phyloP scores from a whole-genome alignment of 176 grass and related monocot species.

The Eleusine coracana region DNA sequence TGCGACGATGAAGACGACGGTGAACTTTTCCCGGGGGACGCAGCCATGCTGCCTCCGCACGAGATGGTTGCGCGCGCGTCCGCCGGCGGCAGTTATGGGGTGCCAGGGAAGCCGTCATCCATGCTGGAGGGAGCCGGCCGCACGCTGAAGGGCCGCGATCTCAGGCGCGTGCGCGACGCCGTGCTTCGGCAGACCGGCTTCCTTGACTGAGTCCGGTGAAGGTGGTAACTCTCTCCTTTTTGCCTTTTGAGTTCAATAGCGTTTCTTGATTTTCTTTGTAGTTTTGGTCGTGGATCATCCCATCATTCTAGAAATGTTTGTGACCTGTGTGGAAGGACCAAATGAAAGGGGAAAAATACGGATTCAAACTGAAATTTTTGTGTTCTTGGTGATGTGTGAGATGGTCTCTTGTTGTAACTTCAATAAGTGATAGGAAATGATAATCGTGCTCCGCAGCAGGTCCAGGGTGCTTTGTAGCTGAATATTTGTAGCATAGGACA shows the following conservation, averaged over 20 bases:
- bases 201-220: constrained; percentile 35
- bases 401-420: constrained; percentile 9
- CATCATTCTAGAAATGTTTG: neutral
- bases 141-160: constrained; percentile 88
- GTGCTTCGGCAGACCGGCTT: constrained; percentile 47
- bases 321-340: constrained; percentile 11
- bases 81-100: neutral
- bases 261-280: neutral
- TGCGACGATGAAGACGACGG: constrained; percentile 25
- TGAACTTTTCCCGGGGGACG: constrained; percentile 35
- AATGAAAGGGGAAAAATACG: neutral
- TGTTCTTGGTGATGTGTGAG: neutral
- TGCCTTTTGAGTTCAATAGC: neutral
- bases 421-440: neutral
- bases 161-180: constrained; percentile 85
- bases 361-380: constrained; percentile 6
- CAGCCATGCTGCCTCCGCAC: constrained; percentile 43
- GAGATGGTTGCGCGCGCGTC: constrained; percentile 52
- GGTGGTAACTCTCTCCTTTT: constrained; percentile 19
- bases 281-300: constrained; percentile 8
- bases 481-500: neutral
- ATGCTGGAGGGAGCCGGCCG: constrained; percentile 71
- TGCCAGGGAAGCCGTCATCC: constrained; percentile 26
- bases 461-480: neutral
- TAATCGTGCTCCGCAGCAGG: neutral